Evolutionary conservation across 1,284 basidiomycete species (phyloP), one percentile per base, ranked within the genome.

Genomic region (Porogramme epimiltina): DNA sequence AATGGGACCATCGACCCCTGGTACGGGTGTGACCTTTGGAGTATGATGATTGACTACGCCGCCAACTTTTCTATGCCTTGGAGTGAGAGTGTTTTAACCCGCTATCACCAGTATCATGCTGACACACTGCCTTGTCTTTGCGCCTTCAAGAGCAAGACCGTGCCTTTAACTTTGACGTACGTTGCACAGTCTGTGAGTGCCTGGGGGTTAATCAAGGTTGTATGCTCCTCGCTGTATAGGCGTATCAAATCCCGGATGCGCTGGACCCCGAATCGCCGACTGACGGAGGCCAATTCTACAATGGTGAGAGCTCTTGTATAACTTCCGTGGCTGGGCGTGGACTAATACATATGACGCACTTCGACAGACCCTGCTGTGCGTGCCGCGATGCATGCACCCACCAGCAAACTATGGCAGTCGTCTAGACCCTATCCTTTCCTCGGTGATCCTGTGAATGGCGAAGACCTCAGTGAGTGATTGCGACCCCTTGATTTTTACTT

Each of bases 1-100:
- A 65, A 66, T 38, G 66, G 66, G 18, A 68, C 63, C 13, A 37
- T 37, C 10, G 34, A 37, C 16, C 34, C 34, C 5, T 10, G 16
- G 9, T 37, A 37, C n/a, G 34, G 34, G 16, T 37, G 34, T n/a
- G 10, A 37, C 34, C 5, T 37, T 9, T 37, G 34, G 34, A 16
- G n/a, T 18, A 68, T 70, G 61, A 56, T 71, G 62, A 51, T 69
- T 9, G 72, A 73, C 45, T 73, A 71, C 60, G 71, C 70, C 3
- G 44, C 66, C 23, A 74, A 73, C 51, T 72, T 64, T 54, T 68
- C 71, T 78, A 81, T 76, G 59, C 86, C 85, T 3, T 88, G 84
- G 85, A 81, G 84, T 85, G 66, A 53, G 81, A 71, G 19, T 39
- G 10, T 6, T 15, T 36, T 65, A 18, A 16, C 39, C 25, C 23